phyloP scores from a whole-genome alignment of 148 eudicot species.

The Camellia lanceoleosa region DNA sequence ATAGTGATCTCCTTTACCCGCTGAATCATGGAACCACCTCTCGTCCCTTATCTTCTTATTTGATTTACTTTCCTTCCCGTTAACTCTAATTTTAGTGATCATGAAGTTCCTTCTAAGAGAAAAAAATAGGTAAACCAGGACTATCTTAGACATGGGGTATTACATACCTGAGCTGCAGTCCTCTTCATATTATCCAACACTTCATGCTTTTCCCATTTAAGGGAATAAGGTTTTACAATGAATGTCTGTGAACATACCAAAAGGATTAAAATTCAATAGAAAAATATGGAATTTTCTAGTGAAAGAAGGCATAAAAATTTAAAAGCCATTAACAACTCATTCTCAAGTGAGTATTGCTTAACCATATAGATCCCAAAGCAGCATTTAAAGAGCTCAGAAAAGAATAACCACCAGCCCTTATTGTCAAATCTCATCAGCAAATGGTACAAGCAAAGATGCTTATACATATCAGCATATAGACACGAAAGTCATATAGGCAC shows the following conservation, averaged over 20 bases:
- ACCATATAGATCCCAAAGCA: neutral
- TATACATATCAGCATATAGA: neutral
- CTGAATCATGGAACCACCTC: no score
- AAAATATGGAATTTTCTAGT: no score
- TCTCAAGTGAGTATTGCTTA: neutral
- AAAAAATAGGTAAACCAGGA: neutral
- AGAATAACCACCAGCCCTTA: neutral
- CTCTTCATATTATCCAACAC: constrained; percentile 57
- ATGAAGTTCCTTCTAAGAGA: neutral
- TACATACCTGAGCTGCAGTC: constrained; percentile 71
- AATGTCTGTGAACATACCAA: constrained; percentile 54
- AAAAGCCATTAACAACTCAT: neutral
- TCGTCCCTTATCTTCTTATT: no score
- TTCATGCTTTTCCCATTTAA: constrained; percentile 75
- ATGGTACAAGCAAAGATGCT: neutral
- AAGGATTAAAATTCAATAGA: neutral
- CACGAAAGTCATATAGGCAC: no score
- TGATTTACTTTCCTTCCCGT: no score
- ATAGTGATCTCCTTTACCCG: no score
- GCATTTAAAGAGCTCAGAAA: neutral
- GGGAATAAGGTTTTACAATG: constrained; percentile 74
- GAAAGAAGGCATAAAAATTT: no score
- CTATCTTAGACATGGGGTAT: neutral
- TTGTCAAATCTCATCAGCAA: neutral
- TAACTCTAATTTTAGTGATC: no score